phyloP scores from a whole-genome alignment of 164 flowering plant genomes.

The Sextonia rubra region DNA sequence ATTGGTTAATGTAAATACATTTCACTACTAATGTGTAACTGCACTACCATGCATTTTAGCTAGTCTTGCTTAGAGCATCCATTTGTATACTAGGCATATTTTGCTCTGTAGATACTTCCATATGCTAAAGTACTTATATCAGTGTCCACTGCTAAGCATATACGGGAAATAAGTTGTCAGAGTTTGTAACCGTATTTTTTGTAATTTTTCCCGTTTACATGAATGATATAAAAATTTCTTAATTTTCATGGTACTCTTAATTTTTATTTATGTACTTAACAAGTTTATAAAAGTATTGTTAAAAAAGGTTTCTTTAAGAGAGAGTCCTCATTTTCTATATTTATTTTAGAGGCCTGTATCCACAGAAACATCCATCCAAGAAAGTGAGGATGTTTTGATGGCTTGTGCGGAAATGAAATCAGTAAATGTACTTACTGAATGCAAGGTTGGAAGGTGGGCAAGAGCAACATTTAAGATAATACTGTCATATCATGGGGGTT shows the following conservation, averaged over 20 bases:
- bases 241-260: neutral
- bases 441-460: constrained; percentile 67
- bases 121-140: too few species aligned
- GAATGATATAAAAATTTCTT: neutral
- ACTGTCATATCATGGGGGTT: constrained; percentile 71
- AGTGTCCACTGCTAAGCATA: neutral
- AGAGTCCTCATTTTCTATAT: constrained; percentile 2
- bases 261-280: neutral
- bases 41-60: too few species aligned
- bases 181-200: too few species aligned
- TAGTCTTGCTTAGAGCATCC: too few species aligned
- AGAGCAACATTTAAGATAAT: constrained; percentile 68
- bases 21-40: too few species aligned
- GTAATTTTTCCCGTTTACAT: neutral
- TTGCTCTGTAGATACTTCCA: too few species aligned
- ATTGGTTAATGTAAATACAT: too few species aligned
- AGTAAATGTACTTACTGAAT: constrained; percentile 17
- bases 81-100: too few species aligned
- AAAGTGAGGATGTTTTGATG: constrained; percentile 26
- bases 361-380: constrained; percentile 22
- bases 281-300: neutral
- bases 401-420: constrained; percentile 27
- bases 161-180: neutral
- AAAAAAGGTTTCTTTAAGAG: too few species aligned
- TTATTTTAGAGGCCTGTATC: constrained; percentile 17